Conservation (phyloP, 1,139 yeast species). For the Tardiomyces blankii region DNA sequence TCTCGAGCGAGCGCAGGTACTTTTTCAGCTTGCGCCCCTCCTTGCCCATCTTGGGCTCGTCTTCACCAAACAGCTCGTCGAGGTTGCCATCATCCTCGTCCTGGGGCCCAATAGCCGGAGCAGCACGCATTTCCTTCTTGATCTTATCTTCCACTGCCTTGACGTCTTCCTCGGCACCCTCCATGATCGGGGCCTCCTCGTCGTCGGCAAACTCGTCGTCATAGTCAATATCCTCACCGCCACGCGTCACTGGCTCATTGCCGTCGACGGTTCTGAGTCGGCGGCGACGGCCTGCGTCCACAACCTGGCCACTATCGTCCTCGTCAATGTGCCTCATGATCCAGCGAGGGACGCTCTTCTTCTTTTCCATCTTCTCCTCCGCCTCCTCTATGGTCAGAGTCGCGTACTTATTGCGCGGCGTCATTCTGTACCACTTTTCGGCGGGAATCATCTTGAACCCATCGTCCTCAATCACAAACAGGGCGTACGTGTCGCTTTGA, state of each 20-base stretch:
- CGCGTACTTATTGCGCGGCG: slow-evolving; percentile 87
- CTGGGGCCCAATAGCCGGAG: slow-evolving; percentile 21
- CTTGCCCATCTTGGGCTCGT: slow-evolving; percentile 72
- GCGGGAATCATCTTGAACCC: slow-evolving; percentile 94
- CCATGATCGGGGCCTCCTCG: slow-evolving; percentile 97
- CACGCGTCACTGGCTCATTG: slow-evolving; percentile 45
- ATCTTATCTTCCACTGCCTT: slow-evolving; percentile 81
- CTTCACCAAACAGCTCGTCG: slow-evolving; percentile 39
- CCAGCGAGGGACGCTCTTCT: slow-evolving; percentile 80
- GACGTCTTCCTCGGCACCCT: slow-evolving; percentile 92
- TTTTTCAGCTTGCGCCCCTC: slow-evolving; percentile 82
- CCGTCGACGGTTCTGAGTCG: slow-evolving; percentile 56
- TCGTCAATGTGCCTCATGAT: slow-evolving; percentile 61
- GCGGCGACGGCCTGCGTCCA: slow-evolving; percentile 12
- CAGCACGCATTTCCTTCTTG: slow-evolving; percentile 69
- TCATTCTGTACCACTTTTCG: slow-evolving; percentile 85
- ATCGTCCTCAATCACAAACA: slow-evolving; percentile 74
- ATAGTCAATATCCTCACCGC: slow-evolving; percentile 85
- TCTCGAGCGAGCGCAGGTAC: slow-evolving; percentile 77
- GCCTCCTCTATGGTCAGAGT: slow-evolving; percentile 94
- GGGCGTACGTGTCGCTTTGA: slow-evolving; percentile 73
- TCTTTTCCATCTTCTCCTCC: slow-evolving; percentile 85
- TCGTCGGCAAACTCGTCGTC: slow-evolving; percentile 98
- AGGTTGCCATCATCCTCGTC: slow-evolving; percentile 57
- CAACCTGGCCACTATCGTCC: slow-evolving; percentile 10